Evolutionary conservation across 2,329 filamentous ascomycete genomes (phyloP).

Genomic region (Coniella vitis): DNA sequence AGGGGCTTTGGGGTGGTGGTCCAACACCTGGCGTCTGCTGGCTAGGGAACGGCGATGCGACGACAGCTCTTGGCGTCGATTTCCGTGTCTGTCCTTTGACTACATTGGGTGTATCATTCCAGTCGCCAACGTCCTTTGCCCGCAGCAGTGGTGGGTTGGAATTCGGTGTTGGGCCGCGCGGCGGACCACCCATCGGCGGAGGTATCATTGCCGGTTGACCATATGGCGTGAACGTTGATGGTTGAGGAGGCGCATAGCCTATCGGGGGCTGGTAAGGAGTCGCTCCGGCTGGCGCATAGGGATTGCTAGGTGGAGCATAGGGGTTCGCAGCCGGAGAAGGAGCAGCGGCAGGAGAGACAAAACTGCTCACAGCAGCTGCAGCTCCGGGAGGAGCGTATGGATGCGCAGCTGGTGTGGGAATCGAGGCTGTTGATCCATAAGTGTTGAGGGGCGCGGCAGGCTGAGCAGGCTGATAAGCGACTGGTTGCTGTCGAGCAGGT

Average conservation of each 20-base stretch:
- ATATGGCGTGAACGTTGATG: slow-evolving; percentile 28
- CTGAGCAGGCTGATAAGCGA: slow-evolving; percentile 45
- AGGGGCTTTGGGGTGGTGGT: slow-evolving; percentile 53
- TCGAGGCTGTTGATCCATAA: slow-evolving; percentile 25
- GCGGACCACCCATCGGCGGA: slow-evolving; percentile 27
- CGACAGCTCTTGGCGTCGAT: slow-evolving; percentile 64
- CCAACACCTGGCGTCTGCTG: slow-evolving; percentile 38
- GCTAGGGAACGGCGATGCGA: slow-evolving; percentile 69
- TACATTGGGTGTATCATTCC: slow-evolving; percentile 94
- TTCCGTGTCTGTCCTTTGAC: slow-evolving; percentile 68
- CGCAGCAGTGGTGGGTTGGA: slow-evolving; percentile 61
- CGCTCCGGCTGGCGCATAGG: slow-evolving; percentile 21
- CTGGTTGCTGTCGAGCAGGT: slow-evolving; percentile 29
- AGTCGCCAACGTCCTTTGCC: slow-evolving; percentile 67
- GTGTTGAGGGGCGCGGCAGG: slow-evolving; percentile 27
- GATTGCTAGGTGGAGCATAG: slow-evolving; percentile 27
- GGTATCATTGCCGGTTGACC: slow-evolving; percentile 25
- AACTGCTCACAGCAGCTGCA: slow-evolving; percentile 20
- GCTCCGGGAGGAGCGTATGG: slow-evolving; percentile 16
- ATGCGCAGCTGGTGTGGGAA: neutral
- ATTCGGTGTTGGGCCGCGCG: slow-evolving; percentile 60
- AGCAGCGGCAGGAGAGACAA: slow-evolving; percentile 23
- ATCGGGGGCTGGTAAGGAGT: slow-evolving; percentile 21
- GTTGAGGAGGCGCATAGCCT: slow-evolving; percentile 25
- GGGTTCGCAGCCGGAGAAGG: slow-evolving; percentile 23